Conservation (phyloP, 2,329 filamentous ascomycete genomes). For the Graphilbum fragrans region DNA sequence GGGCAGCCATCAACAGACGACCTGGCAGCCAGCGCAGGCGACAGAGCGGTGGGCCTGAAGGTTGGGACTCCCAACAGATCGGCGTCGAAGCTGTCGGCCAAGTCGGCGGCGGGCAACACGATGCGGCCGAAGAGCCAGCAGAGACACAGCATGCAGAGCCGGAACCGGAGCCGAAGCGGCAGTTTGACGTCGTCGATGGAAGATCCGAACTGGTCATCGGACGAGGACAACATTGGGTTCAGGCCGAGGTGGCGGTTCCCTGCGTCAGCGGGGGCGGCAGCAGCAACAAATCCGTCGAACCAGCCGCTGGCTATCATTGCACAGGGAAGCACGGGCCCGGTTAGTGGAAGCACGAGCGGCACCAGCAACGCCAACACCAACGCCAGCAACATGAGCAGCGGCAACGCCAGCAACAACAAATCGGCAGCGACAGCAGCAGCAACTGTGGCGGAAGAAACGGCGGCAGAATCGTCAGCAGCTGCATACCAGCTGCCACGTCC, state of each 20-base stretch:
- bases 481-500: conserved; percentile 16
- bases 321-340: no score
- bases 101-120: conserved; percentile 1
- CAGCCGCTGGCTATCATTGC: no score
- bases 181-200: conserved; percentile 8
- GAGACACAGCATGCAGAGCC: neutral
- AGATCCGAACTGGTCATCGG: conserved; percentile 16
- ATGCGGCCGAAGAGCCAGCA: conserved; percentile 4
- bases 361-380: no score
- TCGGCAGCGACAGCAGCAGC: neutral
- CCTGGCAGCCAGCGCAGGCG: conserved; percentile 9
- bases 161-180: conserved; percentile 7
- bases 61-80: conserved; percentile 10
- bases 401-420: no score
- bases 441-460: neutral
- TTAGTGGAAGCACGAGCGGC: no score
- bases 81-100: conserved; percentile 9
- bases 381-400: no score
- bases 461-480: neutral
- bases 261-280: neutral
- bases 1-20: conserved; percentile 1
- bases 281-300: neutral
- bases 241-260: conserved; percentile 10
- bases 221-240: conserved; percentile 15
- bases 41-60: conserved; percentile 4